Conservation (phyloP, 1,284 basidiomycete genomes). For the Apiotrichum gamsii region DNA sequence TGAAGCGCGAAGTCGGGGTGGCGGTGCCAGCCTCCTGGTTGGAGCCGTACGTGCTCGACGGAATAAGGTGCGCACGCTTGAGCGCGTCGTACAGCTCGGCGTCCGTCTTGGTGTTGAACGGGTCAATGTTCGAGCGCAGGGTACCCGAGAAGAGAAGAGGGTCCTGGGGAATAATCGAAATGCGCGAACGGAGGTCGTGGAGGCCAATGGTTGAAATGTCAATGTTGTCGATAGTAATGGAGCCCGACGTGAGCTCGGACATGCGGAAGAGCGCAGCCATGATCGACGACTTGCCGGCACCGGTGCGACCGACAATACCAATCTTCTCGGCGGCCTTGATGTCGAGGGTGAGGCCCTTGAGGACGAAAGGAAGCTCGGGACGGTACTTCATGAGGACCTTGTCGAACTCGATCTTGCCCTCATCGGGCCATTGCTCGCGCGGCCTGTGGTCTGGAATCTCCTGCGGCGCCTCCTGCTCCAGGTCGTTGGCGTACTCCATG, state of each 20-base stretch:
- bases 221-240: slow-evolving; percentile 47
- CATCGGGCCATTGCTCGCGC: slow-evolving; percentile 59
- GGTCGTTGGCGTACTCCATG: slow-evolving; percentile 58
- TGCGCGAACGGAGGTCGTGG: slow-evolving; percentile 47
- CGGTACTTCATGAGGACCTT: slow-evolving; percentile 51
- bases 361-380: slow-evolving; percentile 50
- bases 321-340: slow-evolving; percentile 52
- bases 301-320: slow-evolving; percentile 51
- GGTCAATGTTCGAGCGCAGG: slow-evolving; percentile 61
- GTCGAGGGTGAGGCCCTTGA: slow-evolving; percentile 56
- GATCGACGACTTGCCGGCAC: slow-evolving; percentile 56
- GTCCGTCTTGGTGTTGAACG: slow-evolving; percentile 67
- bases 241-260: slow-evolving; percentile 47
- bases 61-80: slow-evolving; percentile 66
- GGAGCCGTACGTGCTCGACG: slow-evolving; percentile 16
- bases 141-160: slow-evolving; percentile 57
- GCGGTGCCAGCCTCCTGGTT: not conserved
- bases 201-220: slow-evolving; percentile 51
- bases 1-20: slow-evolving; percentile 46
- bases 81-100: slow-evolving; percentile 73
- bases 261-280: slow-evolving; percentile 53
- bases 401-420: slow-evolving; percentile 46
- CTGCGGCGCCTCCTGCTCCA: slow-evolving; percentile 75
- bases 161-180: slow-evolving; percentile 80
- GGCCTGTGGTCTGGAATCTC: slow-evolving; percentile 58